Evolutionary conservation across 78 protist species (phyloP).

Genomic region (Tieghemostelium lacteum): DNA sequence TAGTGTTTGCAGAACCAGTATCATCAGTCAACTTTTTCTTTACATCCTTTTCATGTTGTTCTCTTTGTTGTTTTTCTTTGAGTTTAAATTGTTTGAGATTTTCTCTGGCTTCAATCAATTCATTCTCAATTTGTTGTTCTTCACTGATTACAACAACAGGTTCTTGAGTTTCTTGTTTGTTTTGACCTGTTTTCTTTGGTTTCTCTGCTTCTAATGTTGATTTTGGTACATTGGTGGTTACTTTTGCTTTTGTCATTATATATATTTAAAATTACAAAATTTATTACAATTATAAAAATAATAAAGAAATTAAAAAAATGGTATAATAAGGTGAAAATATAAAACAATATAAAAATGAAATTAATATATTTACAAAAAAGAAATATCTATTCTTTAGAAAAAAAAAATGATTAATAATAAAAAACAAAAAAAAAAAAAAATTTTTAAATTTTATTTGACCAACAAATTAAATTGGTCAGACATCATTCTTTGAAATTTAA

Average conservation of each 20-base stretch:
- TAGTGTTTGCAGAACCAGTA: too few relatives aligned
- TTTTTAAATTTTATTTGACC: too few relatives aligned
- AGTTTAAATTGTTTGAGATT: conserved; percentile 36
- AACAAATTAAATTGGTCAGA: too few relatives aligned
- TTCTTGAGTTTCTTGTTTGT: background rate
- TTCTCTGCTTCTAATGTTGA: background rate
- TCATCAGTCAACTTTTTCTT: background rate
- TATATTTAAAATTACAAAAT: background rate
- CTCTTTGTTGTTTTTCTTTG: conserved; percentile 37
- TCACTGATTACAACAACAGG: background rate
- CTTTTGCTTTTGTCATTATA: background rate
- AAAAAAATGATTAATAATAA: too few relatives aligned
- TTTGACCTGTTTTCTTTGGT: background rate
- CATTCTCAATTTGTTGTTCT: conserved; percentile 24
- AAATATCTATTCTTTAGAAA: too few relatives aligned
- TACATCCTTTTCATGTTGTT: conserved; percentile 60
- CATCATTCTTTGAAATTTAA: too few relatives aligned
- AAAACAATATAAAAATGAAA: too few relatives aligned
- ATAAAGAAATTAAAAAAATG: too few relatives aligned
- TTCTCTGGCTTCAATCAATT: background rate
- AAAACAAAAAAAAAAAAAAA: too few relatives aligned
- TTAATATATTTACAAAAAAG: too few relatives aligned
- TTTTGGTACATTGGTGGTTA: background rate
- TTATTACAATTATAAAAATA: too few relatives aligned
- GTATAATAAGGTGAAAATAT: too few relatives aligned